Conservation (phyloP, 108 stramenopile species). For the Conticribra weissflogii region DNA sequence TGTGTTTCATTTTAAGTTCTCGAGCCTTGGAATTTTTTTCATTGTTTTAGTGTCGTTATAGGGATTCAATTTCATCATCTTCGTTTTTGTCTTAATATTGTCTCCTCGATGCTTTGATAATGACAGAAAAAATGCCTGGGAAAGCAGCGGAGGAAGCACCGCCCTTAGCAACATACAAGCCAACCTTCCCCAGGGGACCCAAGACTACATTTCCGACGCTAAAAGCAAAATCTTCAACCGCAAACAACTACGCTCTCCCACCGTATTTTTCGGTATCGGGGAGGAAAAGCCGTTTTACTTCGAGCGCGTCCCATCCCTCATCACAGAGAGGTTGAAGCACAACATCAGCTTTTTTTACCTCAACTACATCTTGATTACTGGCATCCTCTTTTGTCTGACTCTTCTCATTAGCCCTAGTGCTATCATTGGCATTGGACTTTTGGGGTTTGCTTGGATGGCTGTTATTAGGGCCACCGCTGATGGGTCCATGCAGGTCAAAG, state of each 20-base stretch:
- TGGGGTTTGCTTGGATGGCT: conserved; percentile 80
- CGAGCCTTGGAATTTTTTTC: too few relatives aligned
- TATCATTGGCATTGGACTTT: conserved; percentile 75
- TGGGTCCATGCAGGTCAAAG: conserved; percentile 61
- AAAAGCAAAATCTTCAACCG: conserved; percentile 70
- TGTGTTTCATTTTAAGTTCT: too few relatives aligned
- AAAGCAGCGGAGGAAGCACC: conserved; percentile 71
- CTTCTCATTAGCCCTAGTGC: conserved; percentile 74
- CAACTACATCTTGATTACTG: conserved; percentile 79
- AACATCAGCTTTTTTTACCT: conserved; percentile 87
- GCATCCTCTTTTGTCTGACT: conserved; percentile 69
- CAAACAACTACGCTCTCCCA: conserved; percentile 66
- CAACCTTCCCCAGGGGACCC: conserved; percentile 78
- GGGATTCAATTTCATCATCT: background rate
- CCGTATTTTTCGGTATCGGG: conserved; percentile 85
- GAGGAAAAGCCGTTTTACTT: conserved; percentile 88
- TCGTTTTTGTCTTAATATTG: background rate
- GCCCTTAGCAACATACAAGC: conserved; percentile 60
- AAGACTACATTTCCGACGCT: conserved; percentile 63
- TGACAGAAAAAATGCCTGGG: conserved; percentile 87
- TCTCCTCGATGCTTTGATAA: background rate
- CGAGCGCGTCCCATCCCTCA: conserved; percentile 71
- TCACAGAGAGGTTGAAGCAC: conserved; percentile 77
- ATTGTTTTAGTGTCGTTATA: too few relatives aligned
- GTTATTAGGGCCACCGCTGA: conserved; percentile 65